phyloP scores from a whole-genome alignment of 1,284 basidiomycete species.

The Cystobasidium slooffiae region DNA sequence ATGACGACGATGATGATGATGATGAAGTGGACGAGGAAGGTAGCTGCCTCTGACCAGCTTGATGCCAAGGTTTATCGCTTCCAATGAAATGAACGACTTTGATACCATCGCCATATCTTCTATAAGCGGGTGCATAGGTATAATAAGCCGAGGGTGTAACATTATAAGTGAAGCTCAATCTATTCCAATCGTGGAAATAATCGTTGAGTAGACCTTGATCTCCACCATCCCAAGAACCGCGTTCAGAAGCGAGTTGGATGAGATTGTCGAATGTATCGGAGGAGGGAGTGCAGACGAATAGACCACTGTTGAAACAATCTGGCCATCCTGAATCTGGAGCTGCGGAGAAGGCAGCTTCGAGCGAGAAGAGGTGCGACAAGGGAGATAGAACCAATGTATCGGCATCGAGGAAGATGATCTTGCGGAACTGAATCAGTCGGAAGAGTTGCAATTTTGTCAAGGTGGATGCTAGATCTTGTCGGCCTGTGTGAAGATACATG shows the following conservation, averaged over 20 bases:
- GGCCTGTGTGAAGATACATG: slow-evolving; percentile 65
- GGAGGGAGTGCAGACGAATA: slow-evolving; percentile 83
- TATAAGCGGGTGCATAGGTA: slow-evolving; percentile 94
- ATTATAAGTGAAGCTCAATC: slow-evolving; percentile 94
- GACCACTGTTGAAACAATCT: slow-evolving; percentile 97
- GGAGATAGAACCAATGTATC: slow-evolving; percentile 89
- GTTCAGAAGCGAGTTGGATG: slow-evolving; percentile 68
- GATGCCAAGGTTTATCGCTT: slow-evolving; percentile 88
- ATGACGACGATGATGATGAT: slow-evolving; percentile 60
- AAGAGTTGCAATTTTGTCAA: slow-evolving; percentile 96
- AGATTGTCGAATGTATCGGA: slow-evolving; percentile 80
- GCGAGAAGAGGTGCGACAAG: slow-evolving; percentile 81
- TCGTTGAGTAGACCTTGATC: slow-evolving; percentile 97
- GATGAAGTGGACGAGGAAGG: slow-evolving; percentile 53
- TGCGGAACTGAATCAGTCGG: slow-evolving; percentile 82
- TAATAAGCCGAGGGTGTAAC: slow-evolving; percentile 97
- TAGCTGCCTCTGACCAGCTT: slow-evolving; percentile 50
- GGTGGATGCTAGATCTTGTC: slow-evolving; percentile 86
- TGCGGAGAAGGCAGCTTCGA: slow-evolving; percentile 71
- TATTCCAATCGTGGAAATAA: slow-evolving; percentile 82
- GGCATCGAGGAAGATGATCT: slow-evolving; percentile 93
- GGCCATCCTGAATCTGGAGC: slow-evolving; percentile 97
- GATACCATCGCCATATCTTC: slow-evolving; percentile 85
- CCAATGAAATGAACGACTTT: slow-evolving; percentile 94
- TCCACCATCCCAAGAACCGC: slow-evolving; percentile 93